Percentiles rank a stretch among this genome's conserved stretches.
Evolutionary conservation across 495 filamentous ascomycete species (phyloP).

Genomic region (Aspergillus sclerotiicarbonarius): DNA sequence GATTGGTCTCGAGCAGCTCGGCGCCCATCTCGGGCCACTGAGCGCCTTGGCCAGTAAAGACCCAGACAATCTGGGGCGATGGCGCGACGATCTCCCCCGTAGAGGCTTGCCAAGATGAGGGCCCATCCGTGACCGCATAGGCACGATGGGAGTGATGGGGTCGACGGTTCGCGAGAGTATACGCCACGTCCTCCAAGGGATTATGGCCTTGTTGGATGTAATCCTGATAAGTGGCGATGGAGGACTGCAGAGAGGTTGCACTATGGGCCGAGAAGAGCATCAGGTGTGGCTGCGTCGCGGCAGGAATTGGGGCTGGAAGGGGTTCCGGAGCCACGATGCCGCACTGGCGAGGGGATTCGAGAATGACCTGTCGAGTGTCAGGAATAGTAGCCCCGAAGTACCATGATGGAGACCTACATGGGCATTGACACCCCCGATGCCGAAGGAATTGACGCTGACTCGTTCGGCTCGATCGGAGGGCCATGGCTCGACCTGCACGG

Average conservation of each 20-base stretch:
- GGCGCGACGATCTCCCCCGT: not conserved
- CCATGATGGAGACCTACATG: slow-evolving; percentile 12
- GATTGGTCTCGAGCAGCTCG: slow-evolving; percentile 24
- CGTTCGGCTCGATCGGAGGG: slow-evolving; percentile 19
- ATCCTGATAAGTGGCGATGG: not conserved
- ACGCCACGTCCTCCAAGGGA: not conserved
- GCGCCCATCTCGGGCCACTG: slow-evolving; percentile 41
- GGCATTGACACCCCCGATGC: slow-evolving; percentile 34
- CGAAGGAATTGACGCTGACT: slow-evolving; percentile 34
- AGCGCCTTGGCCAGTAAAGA: slow-evolving; percentile 39
- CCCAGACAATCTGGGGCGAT: slow-evolving; percentile 17
- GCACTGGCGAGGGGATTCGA: slow-evolving; percentile 9
- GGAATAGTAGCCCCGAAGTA: not conserved
- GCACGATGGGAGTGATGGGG: slow-evolving; percentile 9
- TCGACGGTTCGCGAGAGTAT: not conserved
- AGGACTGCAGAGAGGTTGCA: not conserved
- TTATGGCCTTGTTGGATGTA: not conserved
- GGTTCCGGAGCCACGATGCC: not conserved
- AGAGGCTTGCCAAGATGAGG: not conserved
- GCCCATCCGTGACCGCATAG: slow-evolving; percentile 8
- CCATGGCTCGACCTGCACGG: slow-evolving; percentile 27
- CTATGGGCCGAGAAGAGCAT: slow-evolving; percentile 15
- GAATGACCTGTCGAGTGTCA: slow-evolving; percentile 14
- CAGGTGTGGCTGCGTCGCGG: not conserved
- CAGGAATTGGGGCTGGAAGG: no score